Percentiles rank a stretch among this genome's conserved stretches.
Evolutionary conservation across 2,329 filamentous ascomycete genomes (phyloP).

Genomic region (Stemphylium beticola): DNA sequence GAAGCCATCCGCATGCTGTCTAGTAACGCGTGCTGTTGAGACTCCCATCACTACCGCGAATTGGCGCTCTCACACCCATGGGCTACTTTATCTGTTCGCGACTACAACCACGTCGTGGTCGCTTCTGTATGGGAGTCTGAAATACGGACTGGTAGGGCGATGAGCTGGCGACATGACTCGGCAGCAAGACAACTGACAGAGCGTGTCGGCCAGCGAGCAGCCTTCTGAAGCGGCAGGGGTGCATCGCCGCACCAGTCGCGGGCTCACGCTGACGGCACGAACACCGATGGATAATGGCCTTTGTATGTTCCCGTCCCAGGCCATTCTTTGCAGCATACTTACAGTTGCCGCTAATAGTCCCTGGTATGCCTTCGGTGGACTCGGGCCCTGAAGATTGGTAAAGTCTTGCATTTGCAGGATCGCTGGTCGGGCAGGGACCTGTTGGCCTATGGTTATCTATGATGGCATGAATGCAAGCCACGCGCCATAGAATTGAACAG

Average conservation of each 20-base stretch:
- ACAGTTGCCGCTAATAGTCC: slow-evolving; percentile 30
- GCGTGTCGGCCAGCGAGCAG: slow-evolving; percentile 6
- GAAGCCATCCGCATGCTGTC: background rate
- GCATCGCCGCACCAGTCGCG: slow-evolving; percentile 14
- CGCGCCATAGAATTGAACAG: slow-evolving; percentile 20
- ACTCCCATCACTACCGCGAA: background rate
- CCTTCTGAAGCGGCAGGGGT: slow-evolving; percentile 10
- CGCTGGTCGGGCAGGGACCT: background rate
- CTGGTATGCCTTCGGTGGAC: slow-evolving; percentile 5
- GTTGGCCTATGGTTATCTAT: background rate
- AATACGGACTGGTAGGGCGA: slow-evolving; percentile 12
- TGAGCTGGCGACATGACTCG: slow-evolving; percentile 30
- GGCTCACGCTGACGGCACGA: slow-evolving; percentile 18
- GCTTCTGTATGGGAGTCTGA: slow-evolving; percentile 17
- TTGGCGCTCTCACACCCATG: background rate
- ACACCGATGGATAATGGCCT: slow-evolving; percentile 22
- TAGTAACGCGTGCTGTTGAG: background rate
- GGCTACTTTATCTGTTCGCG: slow-evolving; percentile 10
- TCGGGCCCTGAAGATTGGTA: slow-evolving; percentile 5
- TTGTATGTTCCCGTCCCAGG: slow-evolving; percentile 12
- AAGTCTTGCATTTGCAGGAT: slow-evolving; percentile 1
- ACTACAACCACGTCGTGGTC: slow-evolving; percentile 19
- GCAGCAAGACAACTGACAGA: slow-evolving; percentile 7
- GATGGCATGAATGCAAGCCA: slow-evolving; percentile 20
- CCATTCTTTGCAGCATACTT: slow-evolving; percentile 26